Percentiles rank a stretch among this genome's conserved stretches.
Conservation (phyloP, 768 basidiomycete genomes). For the Suillus placidus region DNA sequence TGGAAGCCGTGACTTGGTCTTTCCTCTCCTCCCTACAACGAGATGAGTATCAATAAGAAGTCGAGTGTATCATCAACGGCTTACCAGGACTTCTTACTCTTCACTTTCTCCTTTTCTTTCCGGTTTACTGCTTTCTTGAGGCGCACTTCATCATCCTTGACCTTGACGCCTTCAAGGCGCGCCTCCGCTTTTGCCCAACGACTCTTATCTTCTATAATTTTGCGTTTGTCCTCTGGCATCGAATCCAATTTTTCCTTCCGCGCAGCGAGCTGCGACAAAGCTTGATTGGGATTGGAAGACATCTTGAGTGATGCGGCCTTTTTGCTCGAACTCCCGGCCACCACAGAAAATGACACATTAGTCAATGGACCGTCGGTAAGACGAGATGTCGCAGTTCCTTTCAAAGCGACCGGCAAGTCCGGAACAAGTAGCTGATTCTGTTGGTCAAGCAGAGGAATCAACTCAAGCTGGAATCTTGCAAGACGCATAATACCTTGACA, state of each 20-base stretch:
- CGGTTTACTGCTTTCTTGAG: slow-evolving; percentile 94
- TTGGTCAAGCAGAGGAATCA: background rate
- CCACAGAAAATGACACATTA: slow-evolving; percentile 70
- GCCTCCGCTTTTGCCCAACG: slow-evolving; percentile 91
- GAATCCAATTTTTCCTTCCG: slow-evolving; percentile 77
- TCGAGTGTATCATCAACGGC: slow-evolving; percentile 26
- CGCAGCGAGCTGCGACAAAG: slow-evolving; percentile 76
- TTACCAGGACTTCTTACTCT: slow-evolving; percentile 85
- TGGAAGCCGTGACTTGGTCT: slow-evolving; percentile 64
- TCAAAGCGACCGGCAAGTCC: slow-evolving; percentile 39
- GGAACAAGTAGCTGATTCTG: slow-evolving; percentile 77
- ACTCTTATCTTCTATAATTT: slow-evolving; percentile 52
- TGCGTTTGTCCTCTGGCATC: slow-evolving; percentile 83
- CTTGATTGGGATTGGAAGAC: slow-evolving; percentile 48
- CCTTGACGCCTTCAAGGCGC: slow-evolving; percentile 87
- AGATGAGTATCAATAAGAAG: slow-evolving; percentile 1
- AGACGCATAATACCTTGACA: slow-evolving; percentile 38
- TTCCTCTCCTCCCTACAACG: slow-evolving; percentile 83
- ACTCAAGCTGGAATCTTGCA: background rate
- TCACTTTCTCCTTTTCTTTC: slow-evolving; percentile 87
- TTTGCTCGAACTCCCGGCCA: slow-evolving; percentile 54
- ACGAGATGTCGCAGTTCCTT: slow-evolving; percentile 12
- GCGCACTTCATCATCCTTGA: slow-evolving; percentile 80
- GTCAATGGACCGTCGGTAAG: slow-evolving; percentile 47
- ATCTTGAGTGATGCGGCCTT: slow-evolving; percentile 61